Conservation (phyloP, 805 yeast species). For the Metschnikowia anglica region DNA sequence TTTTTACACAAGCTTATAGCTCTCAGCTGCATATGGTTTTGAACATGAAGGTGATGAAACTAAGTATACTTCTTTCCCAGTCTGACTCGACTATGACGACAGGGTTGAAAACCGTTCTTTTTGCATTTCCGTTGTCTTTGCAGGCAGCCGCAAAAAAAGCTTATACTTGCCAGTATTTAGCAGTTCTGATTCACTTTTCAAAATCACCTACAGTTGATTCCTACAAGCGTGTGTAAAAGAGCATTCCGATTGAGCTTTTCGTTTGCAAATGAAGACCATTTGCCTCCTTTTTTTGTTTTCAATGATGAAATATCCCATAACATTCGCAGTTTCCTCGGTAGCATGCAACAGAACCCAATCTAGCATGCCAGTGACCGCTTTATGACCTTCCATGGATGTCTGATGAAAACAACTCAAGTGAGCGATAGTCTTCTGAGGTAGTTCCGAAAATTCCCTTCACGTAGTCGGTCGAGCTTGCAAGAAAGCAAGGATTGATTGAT, state of each 20-base stretch:
- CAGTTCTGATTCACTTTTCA: constrained; percentile 54
- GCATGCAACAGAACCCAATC: constrained; percentile 83
- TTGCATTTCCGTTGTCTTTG: constrained; percentile 38
- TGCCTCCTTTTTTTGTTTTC: constrained; percentile 26
- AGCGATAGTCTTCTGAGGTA: not conserved
- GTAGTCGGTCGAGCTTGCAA: not conserved
- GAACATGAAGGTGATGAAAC: constrained; percentile 41
- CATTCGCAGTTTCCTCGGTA: constrained; percentile 98
- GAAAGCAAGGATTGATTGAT: too few relatives aligned
- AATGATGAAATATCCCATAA: constrained; percentile 74
- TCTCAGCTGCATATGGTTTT: constrained; percentile 13
- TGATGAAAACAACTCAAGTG: constrained; percentile 44
- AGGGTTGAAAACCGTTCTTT: constrained; percentile 59
- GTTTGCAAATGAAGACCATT: not conserved
- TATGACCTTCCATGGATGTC: constrained; percentile 90
- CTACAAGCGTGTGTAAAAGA: constrained; percentile 31
- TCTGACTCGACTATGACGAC: constrained; percentile 93
- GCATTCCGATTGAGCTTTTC: constrained; percentile 9
- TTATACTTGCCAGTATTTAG: constrained; percentile 86
- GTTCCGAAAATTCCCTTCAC: not conserved
- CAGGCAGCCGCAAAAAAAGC: constrained; percentile 47
- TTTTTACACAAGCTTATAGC: constrained; percentile 26
- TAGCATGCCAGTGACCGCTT: constrained; percentile 85
- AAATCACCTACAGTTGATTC: constrained; percentile 17
- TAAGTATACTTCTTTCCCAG: constrained; percentile 85